Conservation (phyloP, 2,329 filamentous ascomycete genomes). For the Conoideocrella luteorostrata region DNA sequence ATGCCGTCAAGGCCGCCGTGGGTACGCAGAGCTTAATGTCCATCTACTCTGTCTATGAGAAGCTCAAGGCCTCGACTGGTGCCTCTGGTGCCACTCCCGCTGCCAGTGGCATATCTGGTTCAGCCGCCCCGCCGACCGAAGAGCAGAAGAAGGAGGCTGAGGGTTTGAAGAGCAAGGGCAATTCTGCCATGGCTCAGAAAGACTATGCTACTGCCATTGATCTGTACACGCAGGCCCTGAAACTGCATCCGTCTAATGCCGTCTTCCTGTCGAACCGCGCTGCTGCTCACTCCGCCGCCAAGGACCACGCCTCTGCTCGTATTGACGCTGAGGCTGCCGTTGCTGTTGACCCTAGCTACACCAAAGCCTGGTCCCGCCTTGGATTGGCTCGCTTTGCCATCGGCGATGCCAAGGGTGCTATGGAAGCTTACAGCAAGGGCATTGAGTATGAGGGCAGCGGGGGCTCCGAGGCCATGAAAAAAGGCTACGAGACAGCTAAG, state of each 20-base stretch:
- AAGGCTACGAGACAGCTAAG: conserved; percentile 91
- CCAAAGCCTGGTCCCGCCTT: conserved; percentile 92
- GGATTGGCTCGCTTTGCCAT: conserved; percentile 88
- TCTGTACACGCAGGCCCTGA: conserved; percentile 80
- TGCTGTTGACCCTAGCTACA: conserved; percentile 82
- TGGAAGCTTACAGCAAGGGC: conserved; percentile 90
- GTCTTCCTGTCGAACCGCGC: conserved; percentile 98
- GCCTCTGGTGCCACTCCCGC: conserved; percentile 29
- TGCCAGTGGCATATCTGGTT: conserved; percentile 19
- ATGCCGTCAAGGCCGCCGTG: conserved; percentile 67
- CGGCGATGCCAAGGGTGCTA: conserved; percentile 81
- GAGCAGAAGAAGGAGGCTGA: conserved; percentile 76
- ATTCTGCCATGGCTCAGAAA: conserved; percentile 91
- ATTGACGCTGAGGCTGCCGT: conserved; percentile 89
- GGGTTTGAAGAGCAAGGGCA: conserved; percentile 80
- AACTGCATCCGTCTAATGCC: conserved; percentile 75
- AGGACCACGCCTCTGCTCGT: conserved; percentile 77
- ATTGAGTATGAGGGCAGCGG: conserved; percentile 93
- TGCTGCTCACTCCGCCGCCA: conserved; percentile 79
- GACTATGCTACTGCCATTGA: conserved; percentile 80
- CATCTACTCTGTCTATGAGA: conserved; percentile 96
- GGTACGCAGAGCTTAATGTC: conserved; percentile 81
- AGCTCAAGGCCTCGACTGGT: conserved; percentile 59
- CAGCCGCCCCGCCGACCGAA: conserved; percentile 33
- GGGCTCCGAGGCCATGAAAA: conserved; percentile 95